phyloP scores from a whole-genome alignment of 1,139 yeast species.

The Taphrina wiesneri region DNA sequence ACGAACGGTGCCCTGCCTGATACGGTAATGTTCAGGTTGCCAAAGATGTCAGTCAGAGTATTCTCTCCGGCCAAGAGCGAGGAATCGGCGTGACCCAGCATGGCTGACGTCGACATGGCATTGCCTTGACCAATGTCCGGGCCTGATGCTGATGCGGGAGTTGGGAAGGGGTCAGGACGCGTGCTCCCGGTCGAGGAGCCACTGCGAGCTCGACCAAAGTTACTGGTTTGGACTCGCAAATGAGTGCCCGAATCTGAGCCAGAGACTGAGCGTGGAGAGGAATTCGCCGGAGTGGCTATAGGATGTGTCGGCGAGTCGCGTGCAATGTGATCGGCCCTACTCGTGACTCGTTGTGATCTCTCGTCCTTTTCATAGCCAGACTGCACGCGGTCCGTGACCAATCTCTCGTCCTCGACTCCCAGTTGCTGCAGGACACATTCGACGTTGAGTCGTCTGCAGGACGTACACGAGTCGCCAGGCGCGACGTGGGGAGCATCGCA shows the following conservation, averaged over 20 bases:
- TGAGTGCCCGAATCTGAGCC: background rate
- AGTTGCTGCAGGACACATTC: constrained; percentile 20
- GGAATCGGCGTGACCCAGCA: constrained; percentile 5
- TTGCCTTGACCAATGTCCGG: background rate
- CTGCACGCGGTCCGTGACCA: background rate
- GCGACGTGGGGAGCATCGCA: constrained; percentile 25
- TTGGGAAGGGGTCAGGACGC: background rate
- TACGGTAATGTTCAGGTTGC: constrained; percentile 4
- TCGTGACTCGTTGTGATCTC: background rate
- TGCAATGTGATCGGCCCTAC: background rate
- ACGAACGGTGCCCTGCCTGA: constrained; percentile 12
- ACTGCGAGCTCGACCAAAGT: background rate
- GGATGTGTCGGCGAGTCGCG: background rate
- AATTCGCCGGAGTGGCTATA: background rate
- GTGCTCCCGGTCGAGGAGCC: background rate
- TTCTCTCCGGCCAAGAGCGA: constrained; percentile 1
- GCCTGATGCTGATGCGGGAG: background rate
- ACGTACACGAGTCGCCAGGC: constrained; percentile 23
- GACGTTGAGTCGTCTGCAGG: constrained; percentile 24
- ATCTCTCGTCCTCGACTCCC: constrained; percentile 1
- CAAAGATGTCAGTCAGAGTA: constrained; percentile 27
- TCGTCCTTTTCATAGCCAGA: background rate
- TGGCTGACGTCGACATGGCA: background rate
- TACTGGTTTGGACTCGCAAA: background rate
- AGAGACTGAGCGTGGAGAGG: background rate